phyloP scores from a whole-genome alignment of 306 rosid genomes.

The Citrullus mucosospermus region DNA sequence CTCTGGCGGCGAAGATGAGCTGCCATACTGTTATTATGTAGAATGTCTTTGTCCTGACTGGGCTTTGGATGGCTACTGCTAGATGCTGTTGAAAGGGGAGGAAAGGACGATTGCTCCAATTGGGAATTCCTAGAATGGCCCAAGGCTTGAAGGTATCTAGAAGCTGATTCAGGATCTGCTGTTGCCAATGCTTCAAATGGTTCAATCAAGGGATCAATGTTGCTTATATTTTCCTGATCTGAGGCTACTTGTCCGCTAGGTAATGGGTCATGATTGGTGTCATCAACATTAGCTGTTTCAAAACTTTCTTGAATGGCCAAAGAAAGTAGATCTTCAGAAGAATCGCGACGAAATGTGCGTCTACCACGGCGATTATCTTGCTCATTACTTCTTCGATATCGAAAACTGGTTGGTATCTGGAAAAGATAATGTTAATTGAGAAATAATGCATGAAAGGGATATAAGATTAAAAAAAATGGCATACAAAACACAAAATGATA shows the following conservation, averaged over 20 bases:
- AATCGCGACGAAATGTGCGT: constrained; percentile 47
- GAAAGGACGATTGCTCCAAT: constrained; percentile 68
- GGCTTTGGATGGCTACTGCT: constrained; percentile 40
- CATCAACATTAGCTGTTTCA: constrained; percentile 41
- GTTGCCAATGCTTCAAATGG: constrained; percentile 49
- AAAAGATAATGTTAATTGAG: background rate
- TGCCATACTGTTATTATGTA: constrained; percentile 64
- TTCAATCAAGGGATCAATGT: constrained; percentile 42
- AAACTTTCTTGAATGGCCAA: constrained; percentile 80
- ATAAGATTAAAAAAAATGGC: background rate
- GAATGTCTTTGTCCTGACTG: constrained; percentile 38
- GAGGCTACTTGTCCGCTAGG: constrained; percentile 30
- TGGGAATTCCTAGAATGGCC: constrained; percentile 40
- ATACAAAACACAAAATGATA: background rate
- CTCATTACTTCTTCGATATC: constrained; percentile 48
- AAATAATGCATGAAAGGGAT: background rate
- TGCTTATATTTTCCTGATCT: constrained; percentile 26
- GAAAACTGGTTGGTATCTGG: constrained; percentile 89
- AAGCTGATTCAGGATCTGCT: constrained; percentile 40
- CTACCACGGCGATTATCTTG: constrained; percentile 71
- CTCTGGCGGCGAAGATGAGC: constrained; percentile 59
- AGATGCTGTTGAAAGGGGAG: constrained; percentile 56
- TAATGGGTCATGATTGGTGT: constrained; percentile 23
- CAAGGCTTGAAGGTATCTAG: constrained; percentile 84
- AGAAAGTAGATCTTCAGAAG: constrained; percentile 62